Evolutionary conservation across 768 basidiomycete genomes (phyloP).

Genomic region (Astraeus odoratus): DNA sequence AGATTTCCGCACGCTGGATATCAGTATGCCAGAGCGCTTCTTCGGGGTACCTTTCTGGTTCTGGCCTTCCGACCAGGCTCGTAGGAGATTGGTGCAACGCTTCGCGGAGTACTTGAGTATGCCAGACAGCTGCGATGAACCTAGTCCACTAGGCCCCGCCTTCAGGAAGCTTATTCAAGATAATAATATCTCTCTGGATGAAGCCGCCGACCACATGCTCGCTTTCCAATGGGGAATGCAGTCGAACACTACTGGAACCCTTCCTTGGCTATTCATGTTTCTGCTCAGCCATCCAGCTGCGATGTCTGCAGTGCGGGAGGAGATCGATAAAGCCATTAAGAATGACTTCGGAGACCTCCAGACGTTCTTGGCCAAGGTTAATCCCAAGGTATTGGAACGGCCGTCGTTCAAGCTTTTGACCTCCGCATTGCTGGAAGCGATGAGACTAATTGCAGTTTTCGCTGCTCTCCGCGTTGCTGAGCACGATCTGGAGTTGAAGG

Average conservation of each 20-base stretch:
- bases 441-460: conserved; percentile 15
- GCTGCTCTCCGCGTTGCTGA: conserved; percentile 12
- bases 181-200: conserved; percentile 12
- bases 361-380: conserved; percentile 6
- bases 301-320: conserved; percentile 38
- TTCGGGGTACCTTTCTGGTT: conserved; percentile 8
- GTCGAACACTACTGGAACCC: conserved; percentile 15
- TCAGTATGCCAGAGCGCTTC: conserved; percentile 17
- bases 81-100: conserved; percentile 2
- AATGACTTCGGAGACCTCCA: conserved; percentile 9
- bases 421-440: conserved; percentile 22
- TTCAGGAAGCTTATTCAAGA: conserved; percentile 15
- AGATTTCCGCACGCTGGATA: conserved; percentile 15
- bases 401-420: conserved; percentile 14
- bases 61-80: conserved; percentile 12
- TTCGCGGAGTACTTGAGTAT: conserved; percentile 10
- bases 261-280: conserved; percentile 13
- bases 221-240: conserved; percentile 20
- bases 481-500: conserved; percentile 13
- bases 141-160: conserved; percentile 4
- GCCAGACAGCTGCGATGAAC: conserved; percentile 4
- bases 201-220: conserved; percentile 15
- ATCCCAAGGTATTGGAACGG: conserved; percentile 13
- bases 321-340: conserved; percentile 32
- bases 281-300: conserved; percentile 38